Conservation (phyloP, 345 rosid genomes). For the Laguncularia racemosa region DNA sequence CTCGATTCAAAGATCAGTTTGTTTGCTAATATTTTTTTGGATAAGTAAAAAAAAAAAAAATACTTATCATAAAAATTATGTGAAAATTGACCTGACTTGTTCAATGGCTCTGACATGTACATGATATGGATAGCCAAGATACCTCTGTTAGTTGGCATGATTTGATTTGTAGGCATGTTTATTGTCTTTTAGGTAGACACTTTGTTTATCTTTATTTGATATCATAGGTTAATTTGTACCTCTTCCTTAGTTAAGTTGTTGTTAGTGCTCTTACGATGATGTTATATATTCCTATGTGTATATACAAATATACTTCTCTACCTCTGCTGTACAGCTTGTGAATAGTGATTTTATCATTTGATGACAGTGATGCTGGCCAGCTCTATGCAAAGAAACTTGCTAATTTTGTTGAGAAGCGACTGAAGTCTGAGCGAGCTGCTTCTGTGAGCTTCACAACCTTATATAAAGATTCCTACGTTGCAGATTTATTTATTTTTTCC, state of each 20-base stretch:
- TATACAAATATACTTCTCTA: conserved; percentile 8
- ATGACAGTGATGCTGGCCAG: conserved; percentile 79
- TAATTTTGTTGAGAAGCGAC: conserved; percentile 83
- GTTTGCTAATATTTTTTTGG: too few species aligned
- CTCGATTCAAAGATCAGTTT: too few species aligned
- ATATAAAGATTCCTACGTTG: neutral
- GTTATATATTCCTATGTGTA: neutral
- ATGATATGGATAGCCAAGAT: too few species aligned
- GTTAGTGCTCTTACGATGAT: neutral
- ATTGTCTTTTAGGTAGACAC: too few species aligned
- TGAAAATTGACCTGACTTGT: too few species aligned
- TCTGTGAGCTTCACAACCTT: conserved; percentile 54
- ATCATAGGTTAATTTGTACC: too few species aligned
- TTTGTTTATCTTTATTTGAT: too few species aligned
- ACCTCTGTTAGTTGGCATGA: too few species aligned
- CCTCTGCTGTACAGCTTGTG: neutral
- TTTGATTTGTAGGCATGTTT: too few species aligned
- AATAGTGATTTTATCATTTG: neutral
- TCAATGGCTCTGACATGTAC: too few species aligned
- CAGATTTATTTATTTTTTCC: neutral
- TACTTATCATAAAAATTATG: neutral
- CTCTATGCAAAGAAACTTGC: conserved; percentile 83
- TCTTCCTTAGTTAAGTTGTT: neutral
- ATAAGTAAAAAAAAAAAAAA: too few species aligned
- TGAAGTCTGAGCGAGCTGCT: conserved; percentile 94